These are phyloP conservation scores for Verbascum thapsus DNA, from an alignment of 257 asterid species.

Conservation along the genomic window DNA sequence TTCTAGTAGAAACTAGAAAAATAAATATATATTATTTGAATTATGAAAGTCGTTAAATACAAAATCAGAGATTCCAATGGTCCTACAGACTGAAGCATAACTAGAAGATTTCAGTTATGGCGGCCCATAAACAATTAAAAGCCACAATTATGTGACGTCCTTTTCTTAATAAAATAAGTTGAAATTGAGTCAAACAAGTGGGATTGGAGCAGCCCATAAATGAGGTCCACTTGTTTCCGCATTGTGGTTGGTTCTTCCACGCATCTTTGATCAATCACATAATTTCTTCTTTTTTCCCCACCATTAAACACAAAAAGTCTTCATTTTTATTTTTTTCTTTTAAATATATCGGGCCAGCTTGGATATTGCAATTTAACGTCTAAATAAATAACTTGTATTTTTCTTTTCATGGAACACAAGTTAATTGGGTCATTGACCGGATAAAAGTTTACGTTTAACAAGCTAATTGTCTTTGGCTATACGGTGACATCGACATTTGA, in stretches of 20 bases:
- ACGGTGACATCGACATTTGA: too few species aligned
- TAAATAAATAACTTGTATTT: too few species aligned
- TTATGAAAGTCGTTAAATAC: background rate
- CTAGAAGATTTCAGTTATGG: constrained; percentile 1
- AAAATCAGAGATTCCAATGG: constrained; percentile 15
- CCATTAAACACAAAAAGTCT: background rate
- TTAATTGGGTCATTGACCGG: too few species aligned
- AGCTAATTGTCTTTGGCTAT: too few species aligned
- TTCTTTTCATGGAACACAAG: too few species aligned
- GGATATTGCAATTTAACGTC: too few species aligned
- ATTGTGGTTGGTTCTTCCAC: constrained; percentile 9
- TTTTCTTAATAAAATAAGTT: background rate
- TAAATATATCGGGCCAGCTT: too few species aligned
- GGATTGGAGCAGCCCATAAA: background rate
- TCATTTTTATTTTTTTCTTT: background rate
- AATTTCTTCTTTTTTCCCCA: constrained; percentile 6
- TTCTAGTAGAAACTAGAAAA: too few species aligned
- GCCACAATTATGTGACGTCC: constrained; percentile 5
- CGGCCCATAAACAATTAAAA: constrained; percentile 37
- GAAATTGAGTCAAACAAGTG: constrained; percentile 18
- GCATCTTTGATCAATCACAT: background rate
- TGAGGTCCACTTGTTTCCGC: background rate
- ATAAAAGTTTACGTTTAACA: too few species aligned
- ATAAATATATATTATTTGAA: too few species aligned
- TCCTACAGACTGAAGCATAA: too few species aligned